Evolutionary conservation across 805 yeast genomes (phyloP), one percentile per base, ranked within the genome.

Genomic region (Saturnispora diversa): DNA sequence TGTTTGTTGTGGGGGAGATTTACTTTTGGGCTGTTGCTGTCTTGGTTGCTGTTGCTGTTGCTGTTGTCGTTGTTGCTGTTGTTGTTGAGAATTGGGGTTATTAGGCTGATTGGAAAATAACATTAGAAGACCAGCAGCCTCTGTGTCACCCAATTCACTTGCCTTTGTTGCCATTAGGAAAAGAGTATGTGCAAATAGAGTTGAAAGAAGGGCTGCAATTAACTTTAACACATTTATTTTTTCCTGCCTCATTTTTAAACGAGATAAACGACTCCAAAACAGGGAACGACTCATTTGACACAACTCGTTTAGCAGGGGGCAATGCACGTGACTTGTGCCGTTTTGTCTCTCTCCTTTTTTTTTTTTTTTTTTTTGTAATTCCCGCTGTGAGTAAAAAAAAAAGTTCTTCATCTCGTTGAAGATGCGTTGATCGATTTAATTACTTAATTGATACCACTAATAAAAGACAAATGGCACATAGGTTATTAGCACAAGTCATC

Each of bases 401-500:
- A 23, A 13, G n/a, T n/a, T n/a, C n/a, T n/a, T n/a, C n/a, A n/a
- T n/a, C n/a, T n/a, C n/a, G n/a, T n/a, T n/a, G n/a, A n/a, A n/a
- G n/a, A n/a, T n/a, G n/a, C n/a, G n/a, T n/a, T n/a, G n/a, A n/a
- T n/a, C n/a, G n/a, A n/a, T n/a, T n/a, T n/a, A n/a, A n/a, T n/a
- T n/a, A n/a, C n/a, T n/a, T n/a, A 22, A 23, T 20, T 36, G 8
- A n/a, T 28, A 13, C 39, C 26, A 4, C 13, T 26, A 33, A 10
- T 3, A 28, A 9, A 13, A 9, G 11, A 15, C 23, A 10, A n/a
- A 58, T 58, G 97, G 97, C 98, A 47, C 95, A 92, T 62, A 77
- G 97, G 68, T 72, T 94, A 43, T 57, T 90, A 41, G 85, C 84
- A 49, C 90, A 84, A 62, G 95, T 92, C 48, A 72, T 87, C 36